phyloP scores from a whole-genome alignment of 768 basidiomycete species.

The Boletus reticuloceps region DNA sequence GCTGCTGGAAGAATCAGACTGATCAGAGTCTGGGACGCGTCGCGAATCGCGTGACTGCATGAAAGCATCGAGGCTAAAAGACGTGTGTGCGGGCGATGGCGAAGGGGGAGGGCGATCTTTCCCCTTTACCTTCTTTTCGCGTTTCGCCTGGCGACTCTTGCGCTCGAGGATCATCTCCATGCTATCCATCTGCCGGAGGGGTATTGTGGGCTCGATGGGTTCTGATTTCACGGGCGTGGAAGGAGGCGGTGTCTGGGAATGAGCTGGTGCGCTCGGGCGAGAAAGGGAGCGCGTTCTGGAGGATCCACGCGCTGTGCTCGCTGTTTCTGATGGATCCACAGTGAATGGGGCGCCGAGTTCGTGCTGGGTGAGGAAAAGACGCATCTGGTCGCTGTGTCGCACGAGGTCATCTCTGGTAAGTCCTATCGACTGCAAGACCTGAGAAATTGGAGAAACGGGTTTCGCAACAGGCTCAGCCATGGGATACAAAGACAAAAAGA shows the following conservation, averaged over 20 bases:
- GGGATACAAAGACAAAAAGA: background rate
- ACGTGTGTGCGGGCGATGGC: conserved; percentile 48
- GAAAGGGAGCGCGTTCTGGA: conserved; percentile 49
- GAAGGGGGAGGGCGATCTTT: conserved; percentile 54
- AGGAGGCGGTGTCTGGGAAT: conserved; percentile 41
- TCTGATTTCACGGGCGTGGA: conserved; percentile 65
- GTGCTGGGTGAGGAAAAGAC: conserved; percentile 66
- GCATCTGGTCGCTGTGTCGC: conserved; percentile 76
- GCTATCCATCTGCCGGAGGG: conserved; percentile 60
- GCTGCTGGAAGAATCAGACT: conserved; percentile 29
- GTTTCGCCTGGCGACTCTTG: conserved; percentile 54
- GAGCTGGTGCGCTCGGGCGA: conserved; percentile 44
- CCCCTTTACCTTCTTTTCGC: conserved; percentile 44
- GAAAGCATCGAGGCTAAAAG: conserved; percentile 46
- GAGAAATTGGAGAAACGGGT: conserved; percentile 64
- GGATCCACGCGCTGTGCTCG: conserved; percentile 37
- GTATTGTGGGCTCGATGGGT: conserved; percentile 46
- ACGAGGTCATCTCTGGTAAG: conserved; percentile 74
- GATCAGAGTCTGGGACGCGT: conserved; percentile 34
- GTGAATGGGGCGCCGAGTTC: conserved; percentile 40
- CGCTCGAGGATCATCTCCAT: conserved; percentile 80
- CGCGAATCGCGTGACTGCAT: conserved; percentile 57
- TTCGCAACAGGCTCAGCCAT: conserved; percentile 28
- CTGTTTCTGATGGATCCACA: conserved; percentile 32
- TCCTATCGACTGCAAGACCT: conserved; percentile 67